phyloP scores from a whole-genome alignment of 176 grass and related monocot species.

The Oryza coarctata region DNA sequence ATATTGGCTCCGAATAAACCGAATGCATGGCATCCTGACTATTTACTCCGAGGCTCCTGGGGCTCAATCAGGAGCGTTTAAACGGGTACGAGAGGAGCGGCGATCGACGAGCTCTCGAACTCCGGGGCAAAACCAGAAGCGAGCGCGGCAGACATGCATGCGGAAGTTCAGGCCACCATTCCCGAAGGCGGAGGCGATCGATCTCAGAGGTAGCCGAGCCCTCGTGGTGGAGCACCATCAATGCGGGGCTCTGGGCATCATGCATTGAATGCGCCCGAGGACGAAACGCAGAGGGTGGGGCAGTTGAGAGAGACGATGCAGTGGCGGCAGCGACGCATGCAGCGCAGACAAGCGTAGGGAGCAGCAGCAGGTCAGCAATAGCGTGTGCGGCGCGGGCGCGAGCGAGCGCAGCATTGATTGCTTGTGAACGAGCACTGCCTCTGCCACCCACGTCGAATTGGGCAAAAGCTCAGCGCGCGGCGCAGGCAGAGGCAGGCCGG shows the following conservation, averaged over 20 bases:
- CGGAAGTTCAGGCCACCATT: no score
- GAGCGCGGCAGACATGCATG: no score
- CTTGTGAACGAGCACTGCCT: conserved; percentile 43
- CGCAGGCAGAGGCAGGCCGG: background rate
- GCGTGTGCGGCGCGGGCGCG: background rate
- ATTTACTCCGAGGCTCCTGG: background rate
- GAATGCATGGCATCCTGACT: background rate
- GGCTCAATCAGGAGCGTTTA: background rate
- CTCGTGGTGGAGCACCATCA: background rate
- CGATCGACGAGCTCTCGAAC: background rate
- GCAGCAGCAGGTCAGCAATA: background rate
- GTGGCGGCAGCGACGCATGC: background rate
- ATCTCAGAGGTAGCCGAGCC: background rate
- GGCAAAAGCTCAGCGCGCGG: background rate
- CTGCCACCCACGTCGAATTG: conserved; percentile 22
- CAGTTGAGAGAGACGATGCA: no score
- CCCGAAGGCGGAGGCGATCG: background rate
- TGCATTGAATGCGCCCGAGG: conserved; percentile 25
- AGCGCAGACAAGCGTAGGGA: background rate
- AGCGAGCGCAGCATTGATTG: background rate
- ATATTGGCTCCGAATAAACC: background rate
- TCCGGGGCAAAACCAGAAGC: background rate
- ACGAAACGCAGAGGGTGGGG: background rate
- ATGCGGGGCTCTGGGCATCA: conserved; percentile 34
- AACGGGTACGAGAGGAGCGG: background rate